Percentiles rank a stretch among this genome's conserved stretches.
Conservation (phyloP, 2,329 filamentous ascomycete species). For the Fusarium sp. region DNA sequence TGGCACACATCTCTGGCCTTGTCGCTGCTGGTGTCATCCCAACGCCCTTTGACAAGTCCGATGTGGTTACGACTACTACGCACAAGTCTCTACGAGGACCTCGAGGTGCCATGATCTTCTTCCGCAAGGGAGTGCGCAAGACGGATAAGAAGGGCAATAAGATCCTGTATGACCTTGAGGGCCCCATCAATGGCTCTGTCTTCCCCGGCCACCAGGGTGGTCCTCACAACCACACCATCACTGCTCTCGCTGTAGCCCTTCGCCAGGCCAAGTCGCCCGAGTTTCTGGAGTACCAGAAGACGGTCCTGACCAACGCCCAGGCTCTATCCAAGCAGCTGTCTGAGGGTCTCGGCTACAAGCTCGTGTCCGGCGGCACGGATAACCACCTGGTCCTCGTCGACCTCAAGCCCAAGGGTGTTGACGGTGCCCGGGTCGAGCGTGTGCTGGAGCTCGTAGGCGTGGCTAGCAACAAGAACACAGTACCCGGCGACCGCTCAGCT, state of each 20-base stretch:
- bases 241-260: constrained; percentile 90
- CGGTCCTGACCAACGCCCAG: constrained; percentile 89
- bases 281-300: constrained; percentile 91
- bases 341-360: constrained; percentile 81
- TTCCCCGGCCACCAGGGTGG: constrained; percentile 98
- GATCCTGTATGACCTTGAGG: constrained; percentile 86
- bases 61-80: constrained; percentile 97
- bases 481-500: constrained; percentile 92
- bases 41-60: constrained; percentile 87
- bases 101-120: constrained; percentile 97
- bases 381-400: constrained; percentile 95
- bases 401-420: constrained; percentile 86
- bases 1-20: constrained; percentile 95
- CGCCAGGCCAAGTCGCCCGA: constrained; percentile 90
- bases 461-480: constrained; percentile 97
- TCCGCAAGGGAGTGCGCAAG: constrained; percentile 88
- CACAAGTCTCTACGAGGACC: constrained; percentile 97
- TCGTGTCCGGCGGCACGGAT: constrained; percentile 93
- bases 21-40: constrained; percentile 91
- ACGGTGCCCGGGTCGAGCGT: constrained; percentile 89
- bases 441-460: constrained; percentile 92
- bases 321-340: constrained; percentile 79
- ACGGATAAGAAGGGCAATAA: constrained; percentile 87
- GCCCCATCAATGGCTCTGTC: constrained; percentile 92
- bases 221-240: constrained; percentile 98